Percentiles rank a stretch among this genome's conserved stretches.
phyloP scores from a whole-genome alignment of 805 yeast genomes.

The Suhomyces sp. region DNA sequence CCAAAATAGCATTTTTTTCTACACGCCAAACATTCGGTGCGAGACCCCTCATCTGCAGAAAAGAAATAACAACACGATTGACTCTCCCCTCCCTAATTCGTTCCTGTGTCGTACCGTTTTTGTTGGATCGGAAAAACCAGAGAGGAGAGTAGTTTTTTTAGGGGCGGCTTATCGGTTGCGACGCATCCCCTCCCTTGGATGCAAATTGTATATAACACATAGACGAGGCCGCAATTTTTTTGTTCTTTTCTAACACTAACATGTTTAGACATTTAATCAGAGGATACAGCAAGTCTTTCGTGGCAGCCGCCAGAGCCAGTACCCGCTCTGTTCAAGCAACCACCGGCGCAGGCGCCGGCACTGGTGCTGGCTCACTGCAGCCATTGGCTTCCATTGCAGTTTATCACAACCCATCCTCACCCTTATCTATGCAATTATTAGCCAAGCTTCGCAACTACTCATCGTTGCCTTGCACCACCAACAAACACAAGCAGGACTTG shows the following conservation, averaged over 20 bases:
- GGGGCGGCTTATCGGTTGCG: constrained; percentile 1
- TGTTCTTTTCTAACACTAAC: not conserved
- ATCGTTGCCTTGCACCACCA: constrained; percentile 17
- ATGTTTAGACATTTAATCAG: constrained; percentile 2
- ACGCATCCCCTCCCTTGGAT: constrained; percentile 4
- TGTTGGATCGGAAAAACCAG: constrained; percentile 6
- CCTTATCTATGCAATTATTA: constrained; percentile 25
- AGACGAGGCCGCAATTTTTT: not conserved
- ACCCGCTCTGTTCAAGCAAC: not conserved
- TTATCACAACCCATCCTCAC: constrained; percentile 30
- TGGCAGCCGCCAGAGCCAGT: constrained; percentile 3
- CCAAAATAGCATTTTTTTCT: not conserved
- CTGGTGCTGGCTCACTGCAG: not conserved
- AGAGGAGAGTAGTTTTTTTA: constrained; percentile 1
- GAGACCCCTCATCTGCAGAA: not conserved
- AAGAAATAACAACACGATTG: not conserved
- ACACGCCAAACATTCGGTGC: not conserved
- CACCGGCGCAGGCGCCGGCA: constrained; percentile 1
- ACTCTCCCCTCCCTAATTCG: not conserved
- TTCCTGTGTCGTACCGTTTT: not conserved
- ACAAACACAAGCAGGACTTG: constrained; percentile 7
- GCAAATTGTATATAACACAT: constrained; percentile 2
- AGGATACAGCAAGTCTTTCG: not conserved
- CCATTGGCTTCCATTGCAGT: constrained; percentile 19
- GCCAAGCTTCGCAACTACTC: constrained; percentile 17